phyloP scores from a whole-genome alignment of 83 land plant species.

The Picea mariana region DNA sequence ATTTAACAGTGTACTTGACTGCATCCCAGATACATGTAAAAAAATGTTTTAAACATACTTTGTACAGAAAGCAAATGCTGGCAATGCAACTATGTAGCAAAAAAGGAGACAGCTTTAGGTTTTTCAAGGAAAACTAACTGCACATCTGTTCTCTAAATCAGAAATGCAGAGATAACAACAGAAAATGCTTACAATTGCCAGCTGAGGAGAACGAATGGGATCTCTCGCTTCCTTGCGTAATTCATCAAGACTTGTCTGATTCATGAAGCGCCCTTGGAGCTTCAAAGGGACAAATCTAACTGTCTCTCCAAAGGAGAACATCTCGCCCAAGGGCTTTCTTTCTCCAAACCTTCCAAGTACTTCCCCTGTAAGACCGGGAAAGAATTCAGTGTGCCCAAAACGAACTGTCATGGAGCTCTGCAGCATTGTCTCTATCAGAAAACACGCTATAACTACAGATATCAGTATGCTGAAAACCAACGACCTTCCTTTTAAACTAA shows the following conservation, averaged over 20 bases:
- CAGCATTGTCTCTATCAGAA: conserved; percentile 7
- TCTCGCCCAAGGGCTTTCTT: conserved; percentile 3
- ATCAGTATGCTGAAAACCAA: conserved; percentile 9
- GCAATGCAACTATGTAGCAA: too few relatives aligned
- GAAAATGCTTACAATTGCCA: conserved; percentile 16
- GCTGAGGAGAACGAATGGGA: conserved; percentile 10
- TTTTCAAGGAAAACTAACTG: too few relatives aligned
- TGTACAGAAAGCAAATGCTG: too few relatives aligned
- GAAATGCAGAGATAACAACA: too few relatives aligned
- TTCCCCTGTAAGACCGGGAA: conserved; percentile 9
- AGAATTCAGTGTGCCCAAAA: conserved; percentile 6
- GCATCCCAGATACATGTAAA: too few relatives aligned
- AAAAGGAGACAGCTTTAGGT: too few relatives aligned
- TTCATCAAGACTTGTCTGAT: conserved; percentile 2
- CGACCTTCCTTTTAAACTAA: conserved; percentile 9
- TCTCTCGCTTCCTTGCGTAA: conserved; percentile 1
- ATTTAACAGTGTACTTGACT: too few relatives aligned
- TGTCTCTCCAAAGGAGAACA: neutral
- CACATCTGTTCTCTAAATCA: too few relatives aligned
- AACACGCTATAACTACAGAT: conserved; percentile 1
- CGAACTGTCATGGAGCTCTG: conserved; percentile 12
- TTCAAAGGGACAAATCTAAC: neutral
- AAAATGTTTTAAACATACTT: too few relatives aligned
- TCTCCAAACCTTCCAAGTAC: conserved; percentile 15
- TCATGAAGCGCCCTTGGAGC: conserved; percentile 10